These are phyloP conservation scores for Volvariella volvacea DNA, from an alignment of 1,284 basidiomycete species.

Conservation along the genomic window DNA sequence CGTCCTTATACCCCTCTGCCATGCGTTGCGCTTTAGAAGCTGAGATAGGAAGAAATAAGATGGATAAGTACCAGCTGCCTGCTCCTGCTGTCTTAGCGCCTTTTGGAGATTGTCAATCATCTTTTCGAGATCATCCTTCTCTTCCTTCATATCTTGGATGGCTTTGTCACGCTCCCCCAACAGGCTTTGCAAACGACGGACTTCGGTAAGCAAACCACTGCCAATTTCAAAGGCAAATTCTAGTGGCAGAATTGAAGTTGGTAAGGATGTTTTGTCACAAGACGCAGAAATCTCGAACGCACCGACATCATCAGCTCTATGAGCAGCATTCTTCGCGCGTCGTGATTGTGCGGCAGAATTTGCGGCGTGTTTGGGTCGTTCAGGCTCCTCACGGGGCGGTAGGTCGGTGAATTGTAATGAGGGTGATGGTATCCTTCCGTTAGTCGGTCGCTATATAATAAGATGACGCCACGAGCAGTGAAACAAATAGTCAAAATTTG, in stretches of 20 bases:
- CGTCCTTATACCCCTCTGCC: conserved; percentile 85
- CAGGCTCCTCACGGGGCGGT: conserved; percentile 36
- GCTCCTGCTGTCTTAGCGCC: conserved; percentile 71
- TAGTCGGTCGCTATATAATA: conserved; percentile 24
- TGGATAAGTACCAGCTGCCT: conserved; percentile 56
- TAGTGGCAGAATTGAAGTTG: conserved; percentile 21
- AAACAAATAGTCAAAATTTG: conserved; percentile 2
- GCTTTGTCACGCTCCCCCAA: conserved; percentile 86
- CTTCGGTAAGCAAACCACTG: conserved; percentile 83
- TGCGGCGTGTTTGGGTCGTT: conserved; percentile 36
- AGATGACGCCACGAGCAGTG: conserved; percentile 8
- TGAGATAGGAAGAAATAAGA: conserved; percentile 5
- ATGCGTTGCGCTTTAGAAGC: conserved; percentile 5
- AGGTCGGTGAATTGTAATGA: conserved; percentile 29
- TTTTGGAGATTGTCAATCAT: conserved; percentile 64
- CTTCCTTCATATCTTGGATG: conserved; percentile 81
- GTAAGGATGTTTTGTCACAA: conserved; percentile 10
- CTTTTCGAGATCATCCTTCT: conserved; percentile 79
- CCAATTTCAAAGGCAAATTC: conserved; percentile 97
- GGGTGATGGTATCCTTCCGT: conserved; percentile 30
- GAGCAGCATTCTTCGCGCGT: conserved; percentile 80
- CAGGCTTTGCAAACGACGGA: conserved; percentile 80
- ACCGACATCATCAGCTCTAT: conserved; percentile 81
- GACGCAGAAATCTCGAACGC: conserved; percentile 24
- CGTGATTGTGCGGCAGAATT: conserved; percentile 68